phyloP scores from a whole-genome alignment of 2,329 filamentous ascomycete species.

The Pleoardoris graminearum region DNA sequence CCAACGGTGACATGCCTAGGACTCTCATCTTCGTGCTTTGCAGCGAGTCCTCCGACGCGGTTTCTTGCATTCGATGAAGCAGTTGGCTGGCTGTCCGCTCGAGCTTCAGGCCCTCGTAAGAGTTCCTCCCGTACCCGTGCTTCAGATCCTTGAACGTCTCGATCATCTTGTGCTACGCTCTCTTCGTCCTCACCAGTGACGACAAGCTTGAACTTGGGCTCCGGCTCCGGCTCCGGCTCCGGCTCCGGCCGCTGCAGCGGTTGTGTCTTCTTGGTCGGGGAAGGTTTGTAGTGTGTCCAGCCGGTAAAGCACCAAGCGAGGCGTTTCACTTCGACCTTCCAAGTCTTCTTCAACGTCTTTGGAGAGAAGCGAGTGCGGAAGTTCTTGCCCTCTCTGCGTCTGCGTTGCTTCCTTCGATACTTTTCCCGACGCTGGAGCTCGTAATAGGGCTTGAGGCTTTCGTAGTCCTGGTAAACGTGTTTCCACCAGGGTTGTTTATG shows the following conservation, averaged over 20 bases:
- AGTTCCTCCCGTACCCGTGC: constrained; percentile 29
- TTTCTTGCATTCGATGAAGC: constrained; percentile 41
- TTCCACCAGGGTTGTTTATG: not conserved
- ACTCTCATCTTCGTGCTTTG: constrained; percentile 39
- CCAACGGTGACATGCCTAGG: constrained; percentile 23
- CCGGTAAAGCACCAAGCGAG: not conserved
- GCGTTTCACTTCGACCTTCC: not conserved
- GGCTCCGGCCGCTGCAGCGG: not conserved
- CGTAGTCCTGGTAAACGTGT: not conserved
- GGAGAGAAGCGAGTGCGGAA: not conserved
- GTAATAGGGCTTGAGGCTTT: not conserved
- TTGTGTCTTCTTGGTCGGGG: not conserved
- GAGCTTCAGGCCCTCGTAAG: constrained; percentile 33
- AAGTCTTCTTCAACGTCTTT: not conserved
- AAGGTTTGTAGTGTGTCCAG: not conserved
- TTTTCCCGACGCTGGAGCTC: not conserved
- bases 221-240: not conserved
- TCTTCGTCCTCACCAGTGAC: not conserved
- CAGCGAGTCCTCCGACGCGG: constrained; percentile 38
- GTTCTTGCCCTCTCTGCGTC: not conserved
- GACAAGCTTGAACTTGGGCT: not conserved
- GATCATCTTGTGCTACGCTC: constrained; percentile 28
- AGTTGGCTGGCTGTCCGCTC: constrained; percentile 38
- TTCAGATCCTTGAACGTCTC: constrained; percentile 42
- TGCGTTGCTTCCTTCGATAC: not conserved